Evolutionary conservation across 1,284 basidiomycete species (phyloP).

Genomic region (Blastosporella zonata): DNA sequence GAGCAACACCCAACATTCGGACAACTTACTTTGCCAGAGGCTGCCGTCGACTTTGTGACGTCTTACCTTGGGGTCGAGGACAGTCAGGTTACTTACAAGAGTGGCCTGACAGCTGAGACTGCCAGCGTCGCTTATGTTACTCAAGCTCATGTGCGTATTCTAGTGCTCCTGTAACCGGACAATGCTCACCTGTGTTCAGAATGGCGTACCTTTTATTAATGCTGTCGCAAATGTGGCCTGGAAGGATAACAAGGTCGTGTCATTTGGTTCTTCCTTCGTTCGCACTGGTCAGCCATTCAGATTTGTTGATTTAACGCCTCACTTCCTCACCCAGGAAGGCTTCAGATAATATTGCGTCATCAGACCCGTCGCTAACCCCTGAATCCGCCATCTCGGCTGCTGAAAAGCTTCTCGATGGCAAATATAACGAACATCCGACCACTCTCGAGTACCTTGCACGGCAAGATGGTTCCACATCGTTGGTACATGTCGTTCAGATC

Average conservation of each 20-base stretch:
- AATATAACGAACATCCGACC: constrained; percentile 38
- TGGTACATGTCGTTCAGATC: constrained; percentile 54
- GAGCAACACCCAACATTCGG: not conserved
- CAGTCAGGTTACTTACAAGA: constrained; percentile 30
- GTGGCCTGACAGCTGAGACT: constrained; percentile 30
- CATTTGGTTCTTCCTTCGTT: constrained; percentile 44
- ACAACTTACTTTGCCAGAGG: constrained; percentile 1
- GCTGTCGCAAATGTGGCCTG: constrained; percentile 47
- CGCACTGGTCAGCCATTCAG: constrained; percentile 20
- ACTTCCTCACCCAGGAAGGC: not conserved
- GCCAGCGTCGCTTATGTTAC: constrained; percentile 37
- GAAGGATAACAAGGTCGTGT: constrained; percentile 38
- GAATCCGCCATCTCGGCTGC: constrained; percentile 37
- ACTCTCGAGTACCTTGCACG: constrained; percentile 44
- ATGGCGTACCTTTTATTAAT: constrained; percentile 43
- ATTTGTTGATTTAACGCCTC: not conserved
- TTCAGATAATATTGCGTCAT: constrained; percentile 33
- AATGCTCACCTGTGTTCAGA: constrained; percentile 19
- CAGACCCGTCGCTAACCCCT: constrained; percentile 34
- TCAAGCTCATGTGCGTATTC: constrained; percentile 36
- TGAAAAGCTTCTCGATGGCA: constrained; percentile 39
- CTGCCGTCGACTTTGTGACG: constrained; percentile 30
- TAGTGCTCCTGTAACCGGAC: not conserved
- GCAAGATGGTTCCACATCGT: constrained; percentile 47
- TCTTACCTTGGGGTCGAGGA: constrained; percentile 31